phyloP scores from a whole-genome alignment of 495 filamentous ascomycete species.

The Penicillium samsonianum region DNA sequence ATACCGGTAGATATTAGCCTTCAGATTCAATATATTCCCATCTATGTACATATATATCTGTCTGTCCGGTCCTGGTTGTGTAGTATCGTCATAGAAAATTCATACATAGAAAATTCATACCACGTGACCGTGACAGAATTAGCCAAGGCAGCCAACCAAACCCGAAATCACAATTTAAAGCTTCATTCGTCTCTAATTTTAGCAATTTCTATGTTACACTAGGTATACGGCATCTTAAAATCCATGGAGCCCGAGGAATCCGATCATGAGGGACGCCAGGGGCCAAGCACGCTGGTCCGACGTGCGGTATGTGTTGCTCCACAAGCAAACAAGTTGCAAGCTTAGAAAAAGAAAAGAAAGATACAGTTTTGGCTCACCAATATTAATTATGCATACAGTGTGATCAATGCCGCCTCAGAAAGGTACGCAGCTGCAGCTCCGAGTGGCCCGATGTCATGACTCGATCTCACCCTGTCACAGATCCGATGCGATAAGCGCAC shows the following conservation, averaged over 20 bases:
- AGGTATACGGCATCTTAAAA: neutral
- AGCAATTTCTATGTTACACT: neutral
- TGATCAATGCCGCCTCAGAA: conserved; percentile 53
- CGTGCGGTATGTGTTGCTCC: conserved; percentile 36
- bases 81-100: too few relatives aligned
- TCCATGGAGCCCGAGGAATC: conserved; percentile 41
- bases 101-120: neutral
- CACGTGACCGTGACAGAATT: conserved; percentile 9
- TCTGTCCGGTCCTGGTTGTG: too few relatives aligned
- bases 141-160: conserved; percentile 5
- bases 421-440: conserved; percentile 37
- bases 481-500: conserved; percentile 48
- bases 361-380: neutral
- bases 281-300: conserved; percentile 22
- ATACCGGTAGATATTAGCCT: neutral
- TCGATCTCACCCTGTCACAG: conserved; percentile 21
- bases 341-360: neutral
- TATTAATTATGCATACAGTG: conserved; percentile 37
- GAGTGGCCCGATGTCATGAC: neutral
- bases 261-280: conserved; percentile 33
- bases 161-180: conserved; percentile 5
- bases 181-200: neutral
- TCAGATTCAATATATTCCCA: neutral
- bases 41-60: neutral
- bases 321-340: conserved; percentile 5